Base-by-base conservation (phyloP, 2,329 filamentous ascomycete species). In the Fusarium burgessii region DNA sequence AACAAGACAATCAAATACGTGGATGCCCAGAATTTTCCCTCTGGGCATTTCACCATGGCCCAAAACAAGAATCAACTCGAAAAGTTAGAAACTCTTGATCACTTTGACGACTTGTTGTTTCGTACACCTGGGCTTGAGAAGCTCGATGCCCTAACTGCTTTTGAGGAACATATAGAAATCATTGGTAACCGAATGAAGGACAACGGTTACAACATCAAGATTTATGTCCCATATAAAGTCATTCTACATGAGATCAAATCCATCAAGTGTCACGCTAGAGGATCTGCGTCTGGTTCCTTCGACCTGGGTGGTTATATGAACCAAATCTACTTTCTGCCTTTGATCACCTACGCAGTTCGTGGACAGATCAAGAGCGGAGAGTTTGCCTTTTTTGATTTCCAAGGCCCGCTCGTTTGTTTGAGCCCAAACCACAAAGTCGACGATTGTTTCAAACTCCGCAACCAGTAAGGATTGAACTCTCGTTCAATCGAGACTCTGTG, bases 241-340 rank as follows among this genome's bases (percentile, higher is more conserved):
- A 2, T 49, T 49, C 2, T 2, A 13, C 17, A 0, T 1, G 27
- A 47, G 9, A 0, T 20, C 29, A 1, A n/a, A 13, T 13, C 7
- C 18, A n/a, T 10, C 12, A 18, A 40, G 18, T 12, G 11, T 7
- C 4, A n/a, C 12, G 18, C 36, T 17, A n/a, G 18, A 1, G 8
- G 18, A n/a, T 40, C 36, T 18, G 11, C n/a, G 7, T 40, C 11
- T 40, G 18, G 5, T 14, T 50, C 27, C 7, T 35, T 50, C 32
- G 1, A 50, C 20, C 6, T 50, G 12, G 32, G 15, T 36, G 32
- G 0, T 5, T 25, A 36, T 18, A 50, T 50, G 6, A 20, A 50
- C 5, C 0, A 0, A 0, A 0, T 0, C 15, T 25, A 50, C 20
- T 50, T 25, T 36, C 6, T 50, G 8, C 32, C 47, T 32, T 7